A percentile compares a stretch with the other conserved stretches of the same genome.
Conservation (phyloP, 106 monocot species). For the Narthecium ossifragum region DNA sequence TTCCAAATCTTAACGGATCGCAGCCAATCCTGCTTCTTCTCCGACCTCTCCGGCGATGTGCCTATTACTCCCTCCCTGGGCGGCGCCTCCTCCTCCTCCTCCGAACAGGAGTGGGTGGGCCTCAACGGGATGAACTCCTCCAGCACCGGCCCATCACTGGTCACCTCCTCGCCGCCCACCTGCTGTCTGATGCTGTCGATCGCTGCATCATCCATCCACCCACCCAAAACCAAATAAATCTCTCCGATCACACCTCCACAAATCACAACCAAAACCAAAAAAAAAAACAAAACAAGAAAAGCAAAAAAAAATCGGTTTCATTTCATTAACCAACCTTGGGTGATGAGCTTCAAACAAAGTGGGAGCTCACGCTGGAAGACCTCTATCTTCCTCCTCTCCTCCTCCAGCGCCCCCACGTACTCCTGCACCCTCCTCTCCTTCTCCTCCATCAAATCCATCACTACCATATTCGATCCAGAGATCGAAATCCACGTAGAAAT, state of each 20-base stretch:
- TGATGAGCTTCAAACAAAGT: slow-evolving; percentile 42
- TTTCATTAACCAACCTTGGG: slow-evolving; percentile 15
- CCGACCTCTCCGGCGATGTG: too few relatives aligned
- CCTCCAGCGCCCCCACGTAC: slow-evolving; percentile 36
- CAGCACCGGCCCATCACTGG: slow-evolving; percentile 32
- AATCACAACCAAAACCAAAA: slow-evolving; percentile 1
- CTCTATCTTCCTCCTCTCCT: slow-evolving; percentile 40
- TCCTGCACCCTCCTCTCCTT: slow-evolving; percentile 9
- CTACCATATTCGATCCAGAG: neutral
- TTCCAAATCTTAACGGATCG: slow-evolving; percentile 62
- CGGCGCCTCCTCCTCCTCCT: slow-evolving; percentile 12
- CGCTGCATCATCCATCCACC: too few relatives aligned
- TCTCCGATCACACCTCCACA: too few relatives aligned
- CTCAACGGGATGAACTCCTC: slow-evolving; percentile 65
- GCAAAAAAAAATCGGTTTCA: neutral
- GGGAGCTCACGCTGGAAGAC: slow-evolving; percentile 50
- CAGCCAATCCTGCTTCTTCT: slow-evolving; percentile 60
- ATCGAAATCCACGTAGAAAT: neutral
- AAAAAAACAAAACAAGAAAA: neutral
- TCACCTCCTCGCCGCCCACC: slow-evolving; percentile 22
- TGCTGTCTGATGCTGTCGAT: slow-evolving; percentile 41
- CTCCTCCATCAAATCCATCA: slow-evolving; percentile 23
- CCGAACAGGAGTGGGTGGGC: slow-evolving; percentile 23
- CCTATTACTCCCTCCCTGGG: neutral
- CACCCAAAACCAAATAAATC: too few relatives aligned